These are phyloP conservation scores for Fraxinus platypoda DNA, from an alignment of 305 asterid species.

Conservation along the genomic window DNA sequence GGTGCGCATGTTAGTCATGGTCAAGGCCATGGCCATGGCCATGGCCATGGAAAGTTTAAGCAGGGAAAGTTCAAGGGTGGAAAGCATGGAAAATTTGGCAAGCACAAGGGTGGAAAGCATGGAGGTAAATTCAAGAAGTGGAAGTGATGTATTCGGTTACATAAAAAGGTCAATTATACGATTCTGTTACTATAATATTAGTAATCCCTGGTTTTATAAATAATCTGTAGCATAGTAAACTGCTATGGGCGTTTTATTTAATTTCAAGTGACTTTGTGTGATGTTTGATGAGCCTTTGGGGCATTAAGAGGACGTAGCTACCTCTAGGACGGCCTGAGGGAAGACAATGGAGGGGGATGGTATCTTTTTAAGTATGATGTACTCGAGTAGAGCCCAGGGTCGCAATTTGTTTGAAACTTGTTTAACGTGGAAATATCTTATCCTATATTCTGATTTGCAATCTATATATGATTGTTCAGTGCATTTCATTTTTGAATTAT, in stretches of 20 bases:
- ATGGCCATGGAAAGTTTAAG: slow-evolving; percentile 39
- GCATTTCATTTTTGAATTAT: background rate
- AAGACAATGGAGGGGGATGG: background rate
- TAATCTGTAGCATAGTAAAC: background rate
- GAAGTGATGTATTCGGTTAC: slow-evolving; percentile 41
- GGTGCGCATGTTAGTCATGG: slow-evolving; percentile 4
- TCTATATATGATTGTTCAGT: background rate
- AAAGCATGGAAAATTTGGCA: slow-evolving; percentile 40
- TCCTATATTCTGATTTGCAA: background rate
- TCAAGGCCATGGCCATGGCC: slow-evolving; percentile 37
- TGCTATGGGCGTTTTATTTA: background rate
- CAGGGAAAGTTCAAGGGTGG: slow-evolving; percentile 46
- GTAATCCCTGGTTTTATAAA: slow-evolving; percentile 3
- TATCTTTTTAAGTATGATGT: background rate
- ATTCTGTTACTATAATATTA: background rate
- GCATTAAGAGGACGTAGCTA: background rate
- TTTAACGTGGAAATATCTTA: background rate
- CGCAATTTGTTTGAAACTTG: background rate
- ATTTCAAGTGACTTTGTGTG: slow-evolving; percentile 3
- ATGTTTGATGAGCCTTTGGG: background rate
- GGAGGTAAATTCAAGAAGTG: slow-evolving; percentile 81
- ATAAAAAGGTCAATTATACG: background rate
- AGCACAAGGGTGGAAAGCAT: slow-evolving; percentile 37
- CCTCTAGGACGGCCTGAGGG: background rate
- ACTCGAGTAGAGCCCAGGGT: background rate